Evolutionary conservation across 208 protist species (phyloP).

Genomic region (Acanthamoeba divionensis): DNA sequence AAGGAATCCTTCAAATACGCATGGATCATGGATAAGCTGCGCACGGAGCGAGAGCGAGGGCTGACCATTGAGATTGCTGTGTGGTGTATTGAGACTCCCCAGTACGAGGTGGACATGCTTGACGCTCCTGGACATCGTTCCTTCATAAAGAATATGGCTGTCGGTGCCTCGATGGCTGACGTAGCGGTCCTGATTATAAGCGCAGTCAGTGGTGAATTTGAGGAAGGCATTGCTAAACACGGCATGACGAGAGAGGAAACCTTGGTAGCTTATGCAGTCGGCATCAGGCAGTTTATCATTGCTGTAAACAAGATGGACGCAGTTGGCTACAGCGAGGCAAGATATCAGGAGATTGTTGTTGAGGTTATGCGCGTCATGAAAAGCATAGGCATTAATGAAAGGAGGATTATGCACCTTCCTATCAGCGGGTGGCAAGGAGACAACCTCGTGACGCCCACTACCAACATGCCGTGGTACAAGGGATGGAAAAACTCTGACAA

Average conservation of each 20-base stretch:
- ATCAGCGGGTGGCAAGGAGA: conserved; percentile 94
- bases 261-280: conserved; percentile 83
- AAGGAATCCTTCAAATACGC: conserved; percentile 93
- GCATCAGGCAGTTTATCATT: conserved; percentile 88
- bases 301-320: conserved; percentile 92
- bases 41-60: conserved; percentile 97
- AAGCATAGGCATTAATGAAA: conserved; percentile 90
- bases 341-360: conserved; percentile 77
- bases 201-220: conserved; percentile 80
- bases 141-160: conserved; percentile 99
- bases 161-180: conserved; percentile 88
- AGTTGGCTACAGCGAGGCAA: conserved; percentile 86
- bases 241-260: conserved; percentile 89
- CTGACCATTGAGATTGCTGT: conserved; percentile 98
- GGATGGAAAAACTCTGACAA: not conserved
- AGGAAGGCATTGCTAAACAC: conserved; percentile 80
- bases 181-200: conserved; percentile 87
- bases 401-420: conserved; percentile 91
- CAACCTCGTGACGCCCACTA: conserved; percentile 89
- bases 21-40: conserved; percentile 98
- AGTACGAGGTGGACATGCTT: conserved; percentile 98
- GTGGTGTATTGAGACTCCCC: conserved; percentile 97
- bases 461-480: conserved; percentile 92
- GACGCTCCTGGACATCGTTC: conserved; percentile 99
- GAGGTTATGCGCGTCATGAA: conserved; percentile 64